Conservation (phyloP, 176 grass and related monocot genomes). For the Oryza nivara region DNA sequence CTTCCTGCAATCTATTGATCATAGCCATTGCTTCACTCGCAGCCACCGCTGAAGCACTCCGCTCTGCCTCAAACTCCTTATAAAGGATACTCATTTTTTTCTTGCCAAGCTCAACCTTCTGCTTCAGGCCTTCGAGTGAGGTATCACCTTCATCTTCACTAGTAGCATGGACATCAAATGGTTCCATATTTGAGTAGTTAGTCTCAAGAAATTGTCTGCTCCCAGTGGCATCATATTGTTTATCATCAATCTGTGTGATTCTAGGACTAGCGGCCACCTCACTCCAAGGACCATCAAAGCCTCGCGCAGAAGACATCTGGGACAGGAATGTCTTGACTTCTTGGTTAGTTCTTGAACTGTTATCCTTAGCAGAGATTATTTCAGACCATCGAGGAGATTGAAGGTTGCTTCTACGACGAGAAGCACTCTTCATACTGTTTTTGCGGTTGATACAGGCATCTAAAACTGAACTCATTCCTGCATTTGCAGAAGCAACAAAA, state of each 20-base stretch:
- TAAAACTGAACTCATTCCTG: slow-evolving; percentile 27
- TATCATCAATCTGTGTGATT: slow-evolving; percentile 61
- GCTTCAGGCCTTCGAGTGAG: slow-evolving; percentile 58
- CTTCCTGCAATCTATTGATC: slow-evolving; percentile 95
- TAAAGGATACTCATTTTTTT: slow-evolving; percentile 66
- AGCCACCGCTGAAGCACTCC: slow-evolving; percentile 84
- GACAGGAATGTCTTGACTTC: slow-evolving; percentile 83
- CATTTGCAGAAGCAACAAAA: slow-evolving; percentile 36
- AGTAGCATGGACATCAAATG: slow-evolving; percentile 57
- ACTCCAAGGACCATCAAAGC: slow-evolving; percentile 43
- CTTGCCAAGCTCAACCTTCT: slow-evolving; percentile 60
- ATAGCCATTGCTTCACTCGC: slow-evolving; percentile 92
- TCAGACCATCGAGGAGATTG: slow-evolving; percentile 77
- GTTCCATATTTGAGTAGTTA: slow-evolving; percentile 67
- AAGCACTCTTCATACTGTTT: slow-evolving; percentile 38
- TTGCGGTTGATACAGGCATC: slow-evolving; percentile 29
- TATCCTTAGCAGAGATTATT: slow-evolving; percentile 75
- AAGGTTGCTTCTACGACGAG: slow-evolving; percentile 39
- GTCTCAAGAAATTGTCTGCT: slow-evolving; percentile 58
- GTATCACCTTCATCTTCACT: slow-evolving; percentile 76
- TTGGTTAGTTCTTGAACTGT: slow-evolving; percentile 70
- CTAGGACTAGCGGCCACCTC: slow-evolving; percentile 54
- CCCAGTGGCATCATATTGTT: slow-evolving; percentile 44
- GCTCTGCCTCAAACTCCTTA: slow-evolving; percentile 89
- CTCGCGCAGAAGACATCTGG: slow-evolving; percentile 63